Conservation (phyloP, 176 grass and related monocot species). For the Phyllostachys edulis region DNA sequence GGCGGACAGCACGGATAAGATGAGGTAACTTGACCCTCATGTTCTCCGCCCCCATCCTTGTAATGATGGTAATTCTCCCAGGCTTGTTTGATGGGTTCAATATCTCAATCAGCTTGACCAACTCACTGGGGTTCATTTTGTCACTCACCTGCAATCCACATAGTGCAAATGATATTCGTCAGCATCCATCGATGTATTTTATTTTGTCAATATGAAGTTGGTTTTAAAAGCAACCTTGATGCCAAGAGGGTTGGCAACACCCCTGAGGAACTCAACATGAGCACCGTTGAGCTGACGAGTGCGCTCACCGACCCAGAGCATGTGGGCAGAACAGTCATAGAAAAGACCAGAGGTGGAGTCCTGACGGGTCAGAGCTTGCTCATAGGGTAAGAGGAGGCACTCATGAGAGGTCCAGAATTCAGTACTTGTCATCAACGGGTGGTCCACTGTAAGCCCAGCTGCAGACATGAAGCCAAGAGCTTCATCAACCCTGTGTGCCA, state of each 20-base stretch:
- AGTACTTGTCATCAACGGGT: constrained; percentile 70
- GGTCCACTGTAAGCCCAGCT: constrained; percentile 68
- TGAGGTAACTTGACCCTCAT: constrained; percentile 92
- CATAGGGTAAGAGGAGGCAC: constrained; percentile 83
- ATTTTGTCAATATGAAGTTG: background rate
- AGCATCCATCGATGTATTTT: background rate
- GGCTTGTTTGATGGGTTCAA: constrained; percentile 85
- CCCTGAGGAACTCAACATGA: constrained; percentile 91
- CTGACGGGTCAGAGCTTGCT: constrained; percentile 78
- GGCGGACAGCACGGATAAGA: constrained; percentile 71
- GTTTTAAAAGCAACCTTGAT: constrained; percentile 58
- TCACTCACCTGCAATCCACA: constrained; percentile 71
- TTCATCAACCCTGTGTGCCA: constrained; percentile 87
- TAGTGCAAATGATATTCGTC: background rate
- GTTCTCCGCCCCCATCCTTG: constrained; percentile 87
- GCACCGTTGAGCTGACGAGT: constrained; percentile 86
- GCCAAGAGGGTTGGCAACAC: constrained; percentile 79
- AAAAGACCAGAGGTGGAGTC: constrained; percentile 82
- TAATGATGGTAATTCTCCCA: constrained; percentile 84
- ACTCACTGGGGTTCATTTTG: constrained; percentile 78
- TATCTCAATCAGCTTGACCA: constrained; percentile 91
- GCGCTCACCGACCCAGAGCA: constrained; percentile 91
- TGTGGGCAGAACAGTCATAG: constrained; percentile 93
- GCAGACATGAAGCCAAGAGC: constrained; percentile 87
- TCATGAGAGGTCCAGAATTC: constrained; percentile 97